These are phyloP conservation scores for Raffaelea arxii DNA, from an alignment of 2,329 filamentous ascomycete genomes.

Conservation along the genomic window DNA sequence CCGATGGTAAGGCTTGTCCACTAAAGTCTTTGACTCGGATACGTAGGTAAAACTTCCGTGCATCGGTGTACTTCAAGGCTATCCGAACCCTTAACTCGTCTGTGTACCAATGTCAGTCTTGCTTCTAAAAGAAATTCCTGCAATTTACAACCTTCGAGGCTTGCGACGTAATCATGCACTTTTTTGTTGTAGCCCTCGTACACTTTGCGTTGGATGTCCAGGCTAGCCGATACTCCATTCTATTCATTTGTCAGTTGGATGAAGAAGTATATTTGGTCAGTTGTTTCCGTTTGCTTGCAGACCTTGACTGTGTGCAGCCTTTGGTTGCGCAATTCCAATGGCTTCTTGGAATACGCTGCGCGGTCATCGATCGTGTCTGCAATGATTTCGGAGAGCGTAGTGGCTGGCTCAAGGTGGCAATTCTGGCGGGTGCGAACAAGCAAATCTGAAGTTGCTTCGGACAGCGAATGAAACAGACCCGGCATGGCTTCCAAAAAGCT, in stretches of 20 bases:
- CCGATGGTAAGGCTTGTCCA: slow-evolving; percentile 23
- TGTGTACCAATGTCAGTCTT: slow-evolving; percentile 15
- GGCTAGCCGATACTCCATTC: slow-evolving; percentile 8
- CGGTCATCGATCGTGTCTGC: slow-evolving; percentile 67
- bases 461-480: slow-evolving; percentile 58
- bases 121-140: slow-evolving; percentile 9
- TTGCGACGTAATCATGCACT: slow-evolving; percentile 39
- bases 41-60: slow-evolving; percentile 70
- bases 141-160: slow-evolving; percentile 60
- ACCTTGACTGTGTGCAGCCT: slow-evolving; percentile 81
- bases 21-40: slow-evolving; percentile 55
- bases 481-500: slow-evolving; percentile 61
- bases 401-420: slow-evolving; percentile 55
- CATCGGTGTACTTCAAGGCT: slow-evolving; percentile 61
- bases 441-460: slow-evolving; percentile 53
- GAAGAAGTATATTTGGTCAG: not conserved
- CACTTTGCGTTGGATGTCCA: slow-evolving; percentile 46
- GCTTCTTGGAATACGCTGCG: slow-evolving; percentile 64
- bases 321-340: slow-evolving; percentile 82
- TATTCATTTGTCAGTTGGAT: not conserved
- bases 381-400: slow-evolving; percentile 55
- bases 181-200: slow-evolving; percentile 85
- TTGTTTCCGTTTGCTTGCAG: slow-evolving; percentile 5
- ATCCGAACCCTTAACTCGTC: slow-evolving; percentile 7
- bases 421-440: slow-evolving; percentile 58